Conservation (phyloP, 768 basidiomycete genomes). For the Austroboletus eburneus region DNA sequence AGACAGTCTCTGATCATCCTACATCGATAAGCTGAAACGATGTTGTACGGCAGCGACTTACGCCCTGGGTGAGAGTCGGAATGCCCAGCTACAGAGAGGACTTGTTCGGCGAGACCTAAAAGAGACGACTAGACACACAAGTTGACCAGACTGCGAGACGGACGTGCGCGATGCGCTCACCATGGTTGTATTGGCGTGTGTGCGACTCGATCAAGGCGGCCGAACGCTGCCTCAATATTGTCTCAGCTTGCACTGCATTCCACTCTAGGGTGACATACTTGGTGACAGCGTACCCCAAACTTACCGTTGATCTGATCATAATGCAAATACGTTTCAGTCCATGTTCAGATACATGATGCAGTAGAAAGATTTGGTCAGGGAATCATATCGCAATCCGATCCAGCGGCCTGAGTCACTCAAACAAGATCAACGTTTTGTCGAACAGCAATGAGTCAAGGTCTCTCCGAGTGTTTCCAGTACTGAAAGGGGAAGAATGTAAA, state of each 20-base stretch:
- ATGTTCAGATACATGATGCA: too few relatives aligned
- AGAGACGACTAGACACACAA: constrained; percentile 50
- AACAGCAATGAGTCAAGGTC: too few relatives aligned
- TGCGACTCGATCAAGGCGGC: constrained; percentile 4
- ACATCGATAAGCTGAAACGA: constrained; percentile 8
- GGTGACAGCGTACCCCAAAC: too few relatives aligned
- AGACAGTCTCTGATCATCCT: constrained; percentile 36
- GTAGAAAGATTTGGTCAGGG: too few relatives aligned
- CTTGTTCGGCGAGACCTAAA: constrained; percentile 68
- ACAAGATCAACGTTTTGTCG: too few relatives aligned
- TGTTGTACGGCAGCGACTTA: constrained; percentile 1
- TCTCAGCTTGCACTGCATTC: constrained; percentile 14
- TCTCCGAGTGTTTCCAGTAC: too few relatives aligned
- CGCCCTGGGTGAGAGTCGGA: constrained; percentile 1
- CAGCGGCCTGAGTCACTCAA: too few relatives aligned
- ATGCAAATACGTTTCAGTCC: too few relatives aligned
- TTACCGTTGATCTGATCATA: too few relatives aligned
- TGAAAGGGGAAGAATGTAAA: too few relatives aligned
- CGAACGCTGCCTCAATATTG: constrained; percentile 8
- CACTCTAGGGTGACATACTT: constrained; percentile 16
- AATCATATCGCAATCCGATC: too few relatives aligned
- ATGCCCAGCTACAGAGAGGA: constrained; percentile 41
- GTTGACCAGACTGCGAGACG: not conserved
- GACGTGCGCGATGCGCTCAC: constrained; percentile 9
- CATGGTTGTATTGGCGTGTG: constrained; percentile 16